Base-by-base conservation (phyloP, 2,329 filamentous ascomycete genomes). In the Calonectria crousiana region DNA sequence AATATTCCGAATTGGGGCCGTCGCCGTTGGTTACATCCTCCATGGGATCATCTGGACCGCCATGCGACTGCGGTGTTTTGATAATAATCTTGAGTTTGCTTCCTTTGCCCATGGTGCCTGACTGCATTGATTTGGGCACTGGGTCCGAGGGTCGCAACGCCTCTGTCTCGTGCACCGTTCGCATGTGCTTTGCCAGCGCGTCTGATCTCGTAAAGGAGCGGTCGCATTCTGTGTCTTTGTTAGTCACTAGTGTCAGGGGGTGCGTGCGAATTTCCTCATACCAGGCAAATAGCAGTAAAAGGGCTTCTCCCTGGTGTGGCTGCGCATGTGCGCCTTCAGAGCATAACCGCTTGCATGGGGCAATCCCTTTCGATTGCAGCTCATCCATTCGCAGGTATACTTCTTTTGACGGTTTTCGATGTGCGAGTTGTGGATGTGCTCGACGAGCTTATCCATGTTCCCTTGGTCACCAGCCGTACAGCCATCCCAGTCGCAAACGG, bases 321-420 rank as follows among this genome's bases (percentile, higher is more conserved):
- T 98, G 79, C 97, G 90, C 96, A 99, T 98, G 83, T 99, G 97
- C 13, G 97, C 97, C 84, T 98, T 96, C 77, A 99, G 87, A 6
- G 97, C 97, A 86, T 99, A 99, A 3, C 95, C 97, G 81, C 95
- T 98, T 1, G 96, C 96, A 85, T 99, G 97, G 23, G 95, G 93
- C 85, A 97, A 92, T 74, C 95, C 95, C 87, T 98, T 98, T 75
- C 96, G 88, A 68, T 89, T 90, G 84, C 97, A 99, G 78, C 96
- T 96, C 74, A 91, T 92, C 97, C 97, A 99, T 86, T 98, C 96
- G 86, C 97, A 99, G n/a, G 95, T 95, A 84, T 98, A 98, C 84
- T 97, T 98, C 86, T 98, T 98, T 86, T 97, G 95, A 69, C 96
- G 92, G 75, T 93, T 95, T 82, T 97, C 95, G 81, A 98, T 98